Evolutionary conservation across 139 green algal genomes (phyloP), one percentile per base, ranked within the genome.

Genomic region (Dunaliella primolecta): DNA sequence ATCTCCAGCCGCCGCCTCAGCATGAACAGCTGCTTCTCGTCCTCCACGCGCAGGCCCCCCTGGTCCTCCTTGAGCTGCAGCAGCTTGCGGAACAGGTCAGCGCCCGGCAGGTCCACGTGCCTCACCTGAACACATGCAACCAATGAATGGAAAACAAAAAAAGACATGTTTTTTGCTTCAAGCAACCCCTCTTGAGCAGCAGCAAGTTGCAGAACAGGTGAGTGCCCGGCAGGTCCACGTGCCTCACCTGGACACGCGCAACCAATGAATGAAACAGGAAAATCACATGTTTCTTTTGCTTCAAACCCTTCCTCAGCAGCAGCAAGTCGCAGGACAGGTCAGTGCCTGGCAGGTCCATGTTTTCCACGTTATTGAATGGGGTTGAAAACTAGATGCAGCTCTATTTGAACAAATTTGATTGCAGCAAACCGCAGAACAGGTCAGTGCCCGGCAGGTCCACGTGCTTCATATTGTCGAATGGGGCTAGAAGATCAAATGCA

Each of bases 161-260:
- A n/a, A n/a, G n/a, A n/a, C n/a, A n/a, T n/a, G n/a, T n/a, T n/a
- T n/a, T n/a, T n/a, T n/a, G n/a, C n/a, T n/a, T n/a, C n/a, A n/a
- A n/a, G n/a, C n/a, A n/a, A n/a, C n/a, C n/a, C 35, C 80, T 89
- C 87, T 95, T 96, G 31, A 98, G 91, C 89, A 94, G 88, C 78
- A 94, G 86, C 85, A 99, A 95, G 92, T 99, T 98, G 70, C 89
- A 85, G 85, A 98, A 93, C 86, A 97, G 89, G n/a, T 91, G 82
- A 35, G 91, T 86, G 56, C 94, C 95, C 29, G 93, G 93, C 31
- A 95, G 85, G 2, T 95, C 90, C 36, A 99, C 87, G 85, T 98
- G 89, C n/a, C 87, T 82, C 23, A 98, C 94, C 89, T 96, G 89
- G 0, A 3, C 36, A 0, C 29, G 57, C 7, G 33, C 31, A 46